phyloP scores from a whole-genome alignment of 2,329 filamentous ascomycete species.

The Cryphonectria parasitica region DNA sequence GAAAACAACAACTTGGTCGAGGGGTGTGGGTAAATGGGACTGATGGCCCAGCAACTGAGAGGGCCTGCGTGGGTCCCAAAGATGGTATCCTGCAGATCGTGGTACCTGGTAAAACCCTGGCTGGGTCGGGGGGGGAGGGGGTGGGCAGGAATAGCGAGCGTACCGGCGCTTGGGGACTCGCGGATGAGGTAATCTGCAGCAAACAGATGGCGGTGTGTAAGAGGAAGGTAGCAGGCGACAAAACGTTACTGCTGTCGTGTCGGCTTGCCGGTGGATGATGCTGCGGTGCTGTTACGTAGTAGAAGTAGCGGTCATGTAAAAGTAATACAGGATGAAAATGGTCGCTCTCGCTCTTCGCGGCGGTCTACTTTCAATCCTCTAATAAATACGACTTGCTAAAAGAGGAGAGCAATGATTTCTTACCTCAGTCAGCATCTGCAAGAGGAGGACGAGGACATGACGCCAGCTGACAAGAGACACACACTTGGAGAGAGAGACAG shows the following conservation, averaged over 20 bases:
- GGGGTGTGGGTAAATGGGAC: slow-evolving; percentile 19
- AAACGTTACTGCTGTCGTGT: neutral
- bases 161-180: neutral
- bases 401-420: neutral
- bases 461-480: slow-evolving; percentile 19
- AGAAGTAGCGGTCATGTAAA: too few relatives aligned
- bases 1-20: slow-evolving; percentile 14
- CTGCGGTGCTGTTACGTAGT: neutral
- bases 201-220: slow-evolving; percentile 32
- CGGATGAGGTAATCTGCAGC: slow-evolving; percentile 26
- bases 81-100: slow-evolving; percentile 2
- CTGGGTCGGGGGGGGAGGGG: neutral
- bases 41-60: slow-evolving; percentile 33
- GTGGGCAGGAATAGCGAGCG: neutral
- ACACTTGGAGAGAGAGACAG: too few relatives aligned
- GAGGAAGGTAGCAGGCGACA: slow-evolving; percentile 17
- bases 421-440: slow-evolving; percentile 17
- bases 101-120: slow-evolving; percentile 13
- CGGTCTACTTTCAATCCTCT: neutral
- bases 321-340: neutral
- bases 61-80: slow-evolving; percentile 8
- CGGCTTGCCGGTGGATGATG: neutral
- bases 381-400: neutral
- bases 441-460: slow-evolving; percentile 17
- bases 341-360: neutral